Conservation (phyloP, 2,329 filamentous ascomycete species). For the Aciculosporium take region DNA sequence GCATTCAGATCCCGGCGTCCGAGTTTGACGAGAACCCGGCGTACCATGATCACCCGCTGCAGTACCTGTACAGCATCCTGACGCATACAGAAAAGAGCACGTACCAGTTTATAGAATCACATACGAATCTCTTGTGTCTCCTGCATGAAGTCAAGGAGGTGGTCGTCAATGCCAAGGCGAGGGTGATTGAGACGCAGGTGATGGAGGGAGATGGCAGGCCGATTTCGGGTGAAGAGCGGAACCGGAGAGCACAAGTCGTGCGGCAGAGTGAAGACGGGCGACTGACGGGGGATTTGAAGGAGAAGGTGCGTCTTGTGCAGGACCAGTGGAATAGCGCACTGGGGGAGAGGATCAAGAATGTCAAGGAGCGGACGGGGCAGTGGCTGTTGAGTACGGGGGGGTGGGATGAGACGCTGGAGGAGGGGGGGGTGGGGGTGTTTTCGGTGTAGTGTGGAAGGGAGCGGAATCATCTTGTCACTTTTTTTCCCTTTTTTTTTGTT, state of each 20-base stretch:
- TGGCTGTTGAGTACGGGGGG: slow-evolving; percentile 68
- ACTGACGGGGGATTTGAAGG: slow-evolving; percentile 77
- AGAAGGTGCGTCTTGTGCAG: slow-evolving; percentile 82
- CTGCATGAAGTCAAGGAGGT: slow-evolving; percentile 81
- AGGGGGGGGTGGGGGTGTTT: slow-evolving; percentile 32
- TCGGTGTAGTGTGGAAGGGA: slow-evolving; percentile 23
- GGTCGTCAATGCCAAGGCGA: slow-evolving; percentile 53
- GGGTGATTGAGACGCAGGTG: slow-evolving; percentile 52
- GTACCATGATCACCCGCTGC: slow-evolving; percentile 68
- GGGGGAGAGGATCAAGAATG: slow-evolving; percentile 58
- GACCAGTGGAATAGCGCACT: slow-evolving; percentile 81
- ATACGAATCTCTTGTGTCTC: slow-evolving; percentile 80
- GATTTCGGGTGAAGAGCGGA: slow-evolving; percentile 19
- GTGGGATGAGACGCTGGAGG: slow-evolving; percentile 67
- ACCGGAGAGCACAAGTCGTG: slow-evolving; percentile 37
- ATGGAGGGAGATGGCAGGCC: slow-evolving; percentile 22
- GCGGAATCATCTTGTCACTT: neutral
- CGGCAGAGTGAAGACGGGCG: slow-evolving; percentile 51
- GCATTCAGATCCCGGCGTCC: slow-evolving; percentile 59
- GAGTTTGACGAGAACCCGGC: slow-evolving; percentile 79
- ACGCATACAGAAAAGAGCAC: slow-evolving; percentile 82
- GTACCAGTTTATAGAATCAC: slow-evolving; percentile 92
- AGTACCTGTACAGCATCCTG: slow-evolving; percentile 79
- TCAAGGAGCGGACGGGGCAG: slow-evolving; percentile 59
- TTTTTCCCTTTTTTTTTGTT: neutral